phyloP scores from a whole-genome alignment of 2,329 filamentous ascomycete species.

The Fusarium tjaetaba region DNA sequence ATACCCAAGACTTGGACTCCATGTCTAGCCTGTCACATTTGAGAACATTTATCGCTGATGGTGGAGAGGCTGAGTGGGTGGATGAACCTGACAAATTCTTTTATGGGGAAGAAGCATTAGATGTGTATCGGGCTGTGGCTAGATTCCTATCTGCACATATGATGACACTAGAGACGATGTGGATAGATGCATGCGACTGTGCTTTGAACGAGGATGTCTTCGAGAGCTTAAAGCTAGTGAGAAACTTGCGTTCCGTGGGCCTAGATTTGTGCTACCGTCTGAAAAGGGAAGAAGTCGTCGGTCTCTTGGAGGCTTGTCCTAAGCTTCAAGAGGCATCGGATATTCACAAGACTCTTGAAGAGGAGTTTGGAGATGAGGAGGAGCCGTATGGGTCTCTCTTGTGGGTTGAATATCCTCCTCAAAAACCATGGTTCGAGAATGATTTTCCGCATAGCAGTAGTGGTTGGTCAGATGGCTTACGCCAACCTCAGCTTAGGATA shows the following conservation, averaged over 20 bases:
- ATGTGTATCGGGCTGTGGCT: not conserved
- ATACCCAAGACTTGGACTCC: rapidly evolving
- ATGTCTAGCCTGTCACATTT: not conserved
- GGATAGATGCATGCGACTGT: not conserved
- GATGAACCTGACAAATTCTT: too few relatives aligned
- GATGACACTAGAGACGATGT: not conserved
- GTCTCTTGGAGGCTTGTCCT: constrained; percentile 4
- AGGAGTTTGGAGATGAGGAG: too few relatives aligned
- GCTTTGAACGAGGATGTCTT: rapidly evolving
- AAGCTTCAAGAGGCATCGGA: not conserved
- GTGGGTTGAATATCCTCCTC: not conserved
- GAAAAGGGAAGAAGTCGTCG: not conserved
- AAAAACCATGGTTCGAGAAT: not conserved
- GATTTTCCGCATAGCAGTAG: not conserved
- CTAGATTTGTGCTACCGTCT: not conserved
- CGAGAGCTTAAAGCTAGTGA: not conserved
- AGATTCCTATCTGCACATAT: not conserved
- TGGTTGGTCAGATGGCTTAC: not conserved
- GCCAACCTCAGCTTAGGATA: not conserved
- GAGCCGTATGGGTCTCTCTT: not conserved
- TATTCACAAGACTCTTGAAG: rapidly evolving
- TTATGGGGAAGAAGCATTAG: rapidly evolving
- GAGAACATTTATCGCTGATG: not conserved
- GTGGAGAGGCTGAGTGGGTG: too few relatives aligned
- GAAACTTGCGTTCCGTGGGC: not conserved